phyloP scores from a whole-genome alignment of 1,284 basidiomycete species.

The Inonotus hispidus region DNA sequence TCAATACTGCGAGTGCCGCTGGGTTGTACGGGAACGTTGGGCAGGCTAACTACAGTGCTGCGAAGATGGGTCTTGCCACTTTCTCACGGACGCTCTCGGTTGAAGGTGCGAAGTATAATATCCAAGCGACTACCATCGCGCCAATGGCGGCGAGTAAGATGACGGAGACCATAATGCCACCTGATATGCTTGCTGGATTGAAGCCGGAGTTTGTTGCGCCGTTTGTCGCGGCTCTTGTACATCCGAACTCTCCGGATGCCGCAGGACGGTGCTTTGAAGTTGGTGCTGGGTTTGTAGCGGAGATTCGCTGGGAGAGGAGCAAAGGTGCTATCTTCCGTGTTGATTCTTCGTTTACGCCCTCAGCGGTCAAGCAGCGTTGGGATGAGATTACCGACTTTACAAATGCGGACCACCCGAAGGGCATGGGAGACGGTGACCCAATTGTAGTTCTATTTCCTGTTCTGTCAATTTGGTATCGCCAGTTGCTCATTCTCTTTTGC shows the following conservation, averaged over 20 bases:
- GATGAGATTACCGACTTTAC: slow-evolving; percentile 79
- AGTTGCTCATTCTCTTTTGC: slow-evolving; percentile 11
- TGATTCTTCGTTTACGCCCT: slow-evolving; percentile 89
- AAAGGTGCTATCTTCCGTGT: slow-evolving; percentile 88
- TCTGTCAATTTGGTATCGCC: background rate
- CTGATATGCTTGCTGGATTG: slow-evolving; percentile 91
- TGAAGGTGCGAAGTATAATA: slow-evolving; percentile 92
- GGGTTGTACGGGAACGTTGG: slow-evolving; percentile 93
- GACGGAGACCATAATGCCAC: slow-evolving; percentile 94
- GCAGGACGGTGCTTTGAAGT: slow-evolving; percentile 90
- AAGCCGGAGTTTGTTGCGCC: slow-evolving; percentile 95
- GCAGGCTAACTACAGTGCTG: slow-evolving; percentile 90
- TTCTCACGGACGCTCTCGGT: slow-evolving; percentile 91
- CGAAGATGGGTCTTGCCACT: slow-evolving; percentile 85
- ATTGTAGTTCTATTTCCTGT: slow-evolving; percentile 36
- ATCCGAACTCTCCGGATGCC: slow-evolving; percentile 78
- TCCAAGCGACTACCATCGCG: slow-evolving; percentile 83
- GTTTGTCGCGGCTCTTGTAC: slow-evolving; percentile 75
- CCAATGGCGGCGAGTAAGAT: slow-evolving; percentile 94
- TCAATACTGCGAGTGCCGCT: slow-evolving; percentile 90
- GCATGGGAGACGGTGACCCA: slow-evolving; percentile 66
- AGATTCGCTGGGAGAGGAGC: slow-evolving; percentile 92
- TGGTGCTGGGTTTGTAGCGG: slow-evolving; percentile 90
- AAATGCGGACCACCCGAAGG: slow-evolving; percentile 67
- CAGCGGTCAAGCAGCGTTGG: slow-evolving; percentile 87